Evolutionary conservation across 306 rosid genomes (phyloP), one percentile per base, ranked within the genome.

Genomic region (Dalbergia oliveri): DNA sequence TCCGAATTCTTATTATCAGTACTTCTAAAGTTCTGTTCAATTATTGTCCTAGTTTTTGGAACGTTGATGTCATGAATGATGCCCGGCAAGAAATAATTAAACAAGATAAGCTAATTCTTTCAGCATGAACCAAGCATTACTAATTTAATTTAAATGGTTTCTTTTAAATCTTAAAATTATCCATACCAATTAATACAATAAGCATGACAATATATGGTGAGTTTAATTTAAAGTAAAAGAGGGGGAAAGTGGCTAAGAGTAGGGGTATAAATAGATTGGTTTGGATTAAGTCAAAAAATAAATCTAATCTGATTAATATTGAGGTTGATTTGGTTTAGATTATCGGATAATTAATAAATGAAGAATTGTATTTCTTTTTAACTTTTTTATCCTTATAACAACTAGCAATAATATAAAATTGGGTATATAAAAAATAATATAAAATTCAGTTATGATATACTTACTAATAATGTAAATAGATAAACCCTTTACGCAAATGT

Each of bases 61-160:
- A 11, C 23, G 51, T 50, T 64, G 60, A 53, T 58, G 66, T 65
- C 81, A 77, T 35, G 31, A 16, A 5, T 49, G 72, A 50, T 71
- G 8, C 3, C 57, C 4, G 15, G 19, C n/a, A 26, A 23, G 14
- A 50, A 50, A 50, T 3, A 49, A 49, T 49, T 50, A 50, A 50
- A 5, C 18, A 50, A 5, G 39, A 26, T 60, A n/a, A 60, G 41
- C 15, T 59, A 23, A 59, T 59, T 11, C 37, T 21, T 59, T 59
- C 64, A 23, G 64, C 35, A 59, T 59, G 64, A 59, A 12, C 64
- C 35, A 21, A 57, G 62, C 9, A 3, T 18, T 57, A 26, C 31
- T 26, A 26, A 26, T 13, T 8, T 57, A 57, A 57, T 57, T 7
- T 57, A 16, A 9, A 16, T 19, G 19, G 19, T 9, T 57, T 21